phyloP scores from a whole-genome alignment of 768 basidiomycete genomes.

The Suillus placidus region DNA sequence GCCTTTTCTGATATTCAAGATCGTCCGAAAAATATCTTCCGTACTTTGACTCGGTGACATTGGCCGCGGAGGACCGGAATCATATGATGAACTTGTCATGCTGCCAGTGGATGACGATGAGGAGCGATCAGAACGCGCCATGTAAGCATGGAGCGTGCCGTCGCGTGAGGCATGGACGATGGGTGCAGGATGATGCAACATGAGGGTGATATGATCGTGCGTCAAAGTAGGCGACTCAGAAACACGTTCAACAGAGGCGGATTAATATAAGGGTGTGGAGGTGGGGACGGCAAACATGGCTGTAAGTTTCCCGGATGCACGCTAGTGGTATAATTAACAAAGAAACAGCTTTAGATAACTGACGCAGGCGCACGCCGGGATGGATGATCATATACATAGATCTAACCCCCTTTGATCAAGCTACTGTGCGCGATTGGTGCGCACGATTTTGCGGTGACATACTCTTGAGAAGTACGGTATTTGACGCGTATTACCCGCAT shows the following conservation, averaged over 20 bases:
- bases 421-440: not conserved
- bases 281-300: constrained; percentile 24
- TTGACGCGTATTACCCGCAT: constrained; percentile 9
- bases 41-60: constrained; percentile 27
- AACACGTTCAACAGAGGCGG: constrained; percentile 7
- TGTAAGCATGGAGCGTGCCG: constrained; percentile 6
- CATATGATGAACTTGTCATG: not conserved
- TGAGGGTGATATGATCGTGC: constrained; percentile 14
- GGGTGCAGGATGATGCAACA: constrained; percentile 18
- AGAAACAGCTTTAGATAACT: constrained; percentile 9
- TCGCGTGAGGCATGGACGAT: constrained; percentile 11
- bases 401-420: not conserved
- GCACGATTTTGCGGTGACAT: constrained; percentile 14
- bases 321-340: constrained; percentile 16
- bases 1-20: constrained; percentile 69
- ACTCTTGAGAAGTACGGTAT: constrained; percentile 13
- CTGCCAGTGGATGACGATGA: not conserved
- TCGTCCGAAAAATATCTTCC: constrained; percentile 62
- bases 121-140: not conserved
- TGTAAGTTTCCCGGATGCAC: constrained; percentile 24
- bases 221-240: constrained; percentile 2
- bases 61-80: constrained; percentile 11
- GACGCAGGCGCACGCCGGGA: not conserved
- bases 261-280: constrained; percentile 29
- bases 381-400: constrained; percentile 14